Conservation (phyloP, 164 flowering plant genomes). For the Aristolochia fimbriata region DNA sequence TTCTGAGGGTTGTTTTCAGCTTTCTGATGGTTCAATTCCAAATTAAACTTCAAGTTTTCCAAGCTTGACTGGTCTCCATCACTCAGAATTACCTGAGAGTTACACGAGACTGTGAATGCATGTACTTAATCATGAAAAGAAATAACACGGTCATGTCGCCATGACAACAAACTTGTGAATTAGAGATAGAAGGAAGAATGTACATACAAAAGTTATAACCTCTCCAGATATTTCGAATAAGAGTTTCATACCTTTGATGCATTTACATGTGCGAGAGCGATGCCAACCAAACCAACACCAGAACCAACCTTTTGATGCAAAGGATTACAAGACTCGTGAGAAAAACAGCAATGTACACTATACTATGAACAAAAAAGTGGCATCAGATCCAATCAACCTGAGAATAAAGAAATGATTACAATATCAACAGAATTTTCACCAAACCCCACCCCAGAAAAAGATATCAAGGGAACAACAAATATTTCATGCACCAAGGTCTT, state of each 20-base stretch:
- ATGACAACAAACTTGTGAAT: neutral
- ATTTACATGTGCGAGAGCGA: conserved; percentile 60
- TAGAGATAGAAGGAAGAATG: neutral
- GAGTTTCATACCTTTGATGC: conserved; percentile 55
- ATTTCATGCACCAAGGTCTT: no score
- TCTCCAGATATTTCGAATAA: neutral
- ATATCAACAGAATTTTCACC: no score
- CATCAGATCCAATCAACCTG: no score
- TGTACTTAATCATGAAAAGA: no score
- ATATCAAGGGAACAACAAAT: no score
- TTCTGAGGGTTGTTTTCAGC: conserved; percentile 11
- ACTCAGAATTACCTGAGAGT: conserved; percentile 62
- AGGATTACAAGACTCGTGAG: neutral
- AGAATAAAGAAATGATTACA: no score
- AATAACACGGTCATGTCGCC: neutral
- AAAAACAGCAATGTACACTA: no score
- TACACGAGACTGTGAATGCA: neutral
- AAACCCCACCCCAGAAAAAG: no score
- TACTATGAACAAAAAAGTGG: no score
- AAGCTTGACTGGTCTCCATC: conserved; percentile 80
- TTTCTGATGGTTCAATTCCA: conserved; percentile 50
- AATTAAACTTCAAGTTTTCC: conserved; percentile 68
- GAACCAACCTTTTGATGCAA: conserved; percentile 66
- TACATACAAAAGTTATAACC: neutral
- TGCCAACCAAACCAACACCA: conserved; percentile 93